Evolutionary conservation across 495 filamentous ascomycete genomes (phyloP), one percentile per base, ranked within the genome.

Genomic region (Staphylotrichum longicolle): DNA sequence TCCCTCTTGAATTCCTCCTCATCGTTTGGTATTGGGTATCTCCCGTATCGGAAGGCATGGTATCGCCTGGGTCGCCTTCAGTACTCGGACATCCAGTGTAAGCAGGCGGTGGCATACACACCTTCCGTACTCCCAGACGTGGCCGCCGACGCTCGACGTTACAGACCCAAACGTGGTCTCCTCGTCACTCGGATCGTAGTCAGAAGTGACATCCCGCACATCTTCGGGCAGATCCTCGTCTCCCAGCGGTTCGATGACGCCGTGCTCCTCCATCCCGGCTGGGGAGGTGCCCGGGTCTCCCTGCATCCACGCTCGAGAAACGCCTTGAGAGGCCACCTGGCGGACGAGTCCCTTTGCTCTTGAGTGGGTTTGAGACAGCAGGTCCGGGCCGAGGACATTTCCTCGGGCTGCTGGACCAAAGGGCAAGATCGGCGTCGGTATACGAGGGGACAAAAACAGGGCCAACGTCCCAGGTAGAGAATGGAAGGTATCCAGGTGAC

Each of bases 21-120:
- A 27, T 77, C 74, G 65, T 77, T 77, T 14, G 74, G 72, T 7
- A 75, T 42, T 2, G 70, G 71, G 55, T 75, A 75, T 45, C 73
- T 57, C 8, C 73, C 71, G 9, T 69, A 65, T 0, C 67, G 65
- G 55, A 67, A 75, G 15, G 63, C 68, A 53, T 75, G 73, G 44
- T 75, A 75, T 3, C 73, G 70, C 47, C 73, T 72, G 12, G 35
- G 32, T 47, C 15, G 51, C 7, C 32, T 7, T 63, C 11, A 61
- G 60, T 48, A 56, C 8, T 3, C 1, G 15, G 20, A 4, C 11
- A 27, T 27, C 34, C 7, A n/a, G 46, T 35, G 37, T 32, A 30
- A 54, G 7, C n/a, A 44, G 27, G 5, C 7, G 30, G 7, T 7
- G 47, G 10, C 10, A 41, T 14, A 52, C 62, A 35, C 34, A 74